These are phyloP conservation scores for Saposhnikovia divaricata DNA, from an alignment of 129 eudicot genomes.

Conservation along the genomic window DNA sequence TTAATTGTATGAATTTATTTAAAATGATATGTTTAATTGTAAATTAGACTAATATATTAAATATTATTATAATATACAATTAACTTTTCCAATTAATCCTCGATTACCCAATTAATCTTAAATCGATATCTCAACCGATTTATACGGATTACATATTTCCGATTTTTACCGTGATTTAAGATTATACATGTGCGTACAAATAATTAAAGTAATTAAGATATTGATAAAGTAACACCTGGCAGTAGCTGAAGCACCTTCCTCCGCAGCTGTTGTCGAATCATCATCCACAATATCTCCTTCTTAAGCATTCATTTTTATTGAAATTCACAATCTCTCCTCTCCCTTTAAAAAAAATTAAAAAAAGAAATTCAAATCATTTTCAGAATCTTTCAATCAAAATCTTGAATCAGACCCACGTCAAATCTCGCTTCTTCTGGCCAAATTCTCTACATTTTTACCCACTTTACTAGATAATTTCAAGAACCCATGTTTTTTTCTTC, in stretches of 20 bases:
- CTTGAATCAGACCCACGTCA: neutral
- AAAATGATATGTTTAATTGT: too few species aligned
- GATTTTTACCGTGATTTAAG: too few species aligned
- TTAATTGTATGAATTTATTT: too few species aligned
- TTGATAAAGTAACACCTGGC: slow-evolving; percentile 2
- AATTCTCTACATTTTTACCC: neutral
- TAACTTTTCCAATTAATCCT: too few species aligned
- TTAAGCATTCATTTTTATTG: neutral
- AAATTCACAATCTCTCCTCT: neutral
- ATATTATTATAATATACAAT: too few species aligned
- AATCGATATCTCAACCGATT: too few species aligned
- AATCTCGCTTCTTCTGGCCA: neutral
- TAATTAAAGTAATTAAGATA: neutral
- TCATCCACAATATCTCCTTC: neutral
- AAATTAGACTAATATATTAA: too few species aligned
- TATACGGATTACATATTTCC: too few species aligned
- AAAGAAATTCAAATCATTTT: neutral
- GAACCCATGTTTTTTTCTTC: neutral
- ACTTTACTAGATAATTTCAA: neutral
- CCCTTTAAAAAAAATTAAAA: neutral
- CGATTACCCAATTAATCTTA: too few species aligned
- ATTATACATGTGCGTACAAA: too few species aligned
- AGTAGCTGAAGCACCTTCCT: neutral
- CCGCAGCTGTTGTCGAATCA: neutral
- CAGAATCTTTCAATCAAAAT: neutral